Evolutionary conservation across 306 rosid genomes (phyloP).

Genomic region (Quercus glauca): DNA sequence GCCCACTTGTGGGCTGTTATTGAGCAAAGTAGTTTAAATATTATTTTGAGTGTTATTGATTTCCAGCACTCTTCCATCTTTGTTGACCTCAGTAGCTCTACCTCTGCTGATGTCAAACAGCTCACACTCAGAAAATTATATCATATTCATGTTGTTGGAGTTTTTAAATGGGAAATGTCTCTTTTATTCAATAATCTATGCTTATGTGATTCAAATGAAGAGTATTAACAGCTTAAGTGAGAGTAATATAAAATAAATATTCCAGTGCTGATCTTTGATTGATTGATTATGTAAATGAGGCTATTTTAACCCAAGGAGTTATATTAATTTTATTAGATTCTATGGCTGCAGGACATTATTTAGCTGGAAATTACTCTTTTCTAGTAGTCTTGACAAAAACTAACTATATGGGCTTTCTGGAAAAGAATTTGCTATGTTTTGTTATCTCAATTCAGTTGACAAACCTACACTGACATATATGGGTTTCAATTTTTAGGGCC

Average conservation of each 20-base stretch:
- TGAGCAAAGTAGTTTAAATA: not conserved
- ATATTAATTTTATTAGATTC: not conserved
- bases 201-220: not conserved
- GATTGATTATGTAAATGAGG: not conserved
- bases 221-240: not conserved
- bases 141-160: not conserved
- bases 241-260: not conserved
- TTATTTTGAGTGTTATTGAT: not conserved
- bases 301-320: not conserved
- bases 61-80: not conserved
- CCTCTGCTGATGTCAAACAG: not conserved
- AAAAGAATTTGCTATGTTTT: not conserved
- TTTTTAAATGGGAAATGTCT: not conserved
- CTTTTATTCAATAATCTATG: not conserved
- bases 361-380: not conserved
- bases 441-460: not conserved
- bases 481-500: slow-evolving; percentile 5
- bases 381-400: not conserved
- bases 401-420: not conserved
- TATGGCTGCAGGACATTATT: not conserved
- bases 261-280: not conserved
- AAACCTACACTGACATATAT: not conserved
- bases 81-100: not conserved
- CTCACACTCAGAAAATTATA: not conserved
- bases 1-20: not conserved